These are phyloP conservation scores for Xanthoconium purpureum DNA, from an alignment of 768 basidiomycete species.

Conservation along the genomic window DNA sequence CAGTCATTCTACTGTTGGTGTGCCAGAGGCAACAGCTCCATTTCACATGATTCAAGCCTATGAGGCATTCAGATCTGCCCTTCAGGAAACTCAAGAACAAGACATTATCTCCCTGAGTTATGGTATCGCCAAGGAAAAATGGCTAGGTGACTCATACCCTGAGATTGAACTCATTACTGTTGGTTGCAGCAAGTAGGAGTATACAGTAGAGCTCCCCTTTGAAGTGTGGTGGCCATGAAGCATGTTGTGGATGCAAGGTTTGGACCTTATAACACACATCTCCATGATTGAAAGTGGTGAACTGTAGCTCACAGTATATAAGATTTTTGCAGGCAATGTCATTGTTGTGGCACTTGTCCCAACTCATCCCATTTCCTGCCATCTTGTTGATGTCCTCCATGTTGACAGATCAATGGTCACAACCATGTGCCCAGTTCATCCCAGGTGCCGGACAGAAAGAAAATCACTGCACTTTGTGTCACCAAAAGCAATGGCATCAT, in stretches of 20 bases:
- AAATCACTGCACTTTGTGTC: not conserved
- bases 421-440: not conserved
- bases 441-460: not conserved
- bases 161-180: constrained; percentile 1
- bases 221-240: not conserved
- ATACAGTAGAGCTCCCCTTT: not conserved
- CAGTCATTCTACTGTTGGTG: not conserved
- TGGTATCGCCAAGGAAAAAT: constrained; percentile 4
- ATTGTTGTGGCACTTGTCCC: not conserved
- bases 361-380: not conserved
- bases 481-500: constrained; percentile 1
- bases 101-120: constrained; percentile 4
- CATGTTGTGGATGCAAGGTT: constrained; percentile 8
- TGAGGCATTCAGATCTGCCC: not conserved
- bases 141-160: not conserved
- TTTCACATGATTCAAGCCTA: not conserved
- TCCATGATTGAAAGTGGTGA: not conserved
- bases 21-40: not conserved
- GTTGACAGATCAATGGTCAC: not conserved
- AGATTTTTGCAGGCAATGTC: not conserved
- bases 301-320: constrained; percentile 9
- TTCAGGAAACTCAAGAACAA: not conserved
- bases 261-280: constrained; percentile 5
- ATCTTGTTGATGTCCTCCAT: not conserved
- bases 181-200: not conserved